Conservation (phyloP, 805 yeast genomes). For the Jamesozyma spencerorum region DNA sequence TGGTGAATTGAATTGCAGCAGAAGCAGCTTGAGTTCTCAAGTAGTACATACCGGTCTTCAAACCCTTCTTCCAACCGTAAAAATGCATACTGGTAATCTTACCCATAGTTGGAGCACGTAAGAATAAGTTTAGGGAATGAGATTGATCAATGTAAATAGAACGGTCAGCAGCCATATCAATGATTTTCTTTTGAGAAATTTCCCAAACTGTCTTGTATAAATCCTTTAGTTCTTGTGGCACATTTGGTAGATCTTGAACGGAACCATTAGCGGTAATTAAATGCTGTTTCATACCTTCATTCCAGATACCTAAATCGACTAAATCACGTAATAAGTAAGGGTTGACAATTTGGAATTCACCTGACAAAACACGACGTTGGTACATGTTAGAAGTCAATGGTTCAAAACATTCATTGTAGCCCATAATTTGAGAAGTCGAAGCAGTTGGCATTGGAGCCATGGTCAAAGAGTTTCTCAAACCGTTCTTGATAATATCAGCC, state of each 20-base stretch:
- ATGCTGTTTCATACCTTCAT: slow-evolving; percentile 60
- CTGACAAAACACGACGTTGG: slow-evolving; percentile 79
- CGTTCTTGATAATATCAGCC: slow-evolving; percentile 46
- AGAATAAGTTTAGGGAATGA: slow-evolving; percentile 80
- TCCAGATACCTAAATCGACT: slow-evolving; percentile 75
- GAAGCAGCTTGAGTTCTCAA: slow-evolving; percentile 94
- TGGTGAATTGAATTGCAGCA: slow-evolving; percentile 86
- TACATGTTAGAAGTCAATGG: slow-evolving; percentile 89
- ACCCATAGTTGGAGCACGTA: slow-evolving; percentile 85
- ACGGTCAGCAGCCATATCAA: slow-evolving; percentile 78
- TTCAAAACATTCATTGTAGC: slow-evolving; percentile 90
- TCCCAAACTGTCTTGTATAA: slow-evolving; percentile 96
- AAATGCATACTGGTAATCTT: slow-evolving; percentile 94
- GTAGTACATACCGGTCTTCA: slow-evolving; percentile 95
- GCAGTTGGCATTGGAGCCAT: slow-evolving; percentile 98
- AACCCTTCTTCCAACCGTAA: slow-evolving; percentile 94
- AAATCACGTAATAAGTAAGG: slow-evolving; percentile 74
- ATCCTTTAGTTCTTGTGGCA: slow-evolving; percentile 63
- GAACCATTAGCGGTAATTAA: slow-evolving; percentile 75
- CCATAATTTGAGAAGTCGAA: slow-evolving; percentile 89
- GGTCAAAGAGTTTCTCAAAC: slow-evolving; percentile 74
- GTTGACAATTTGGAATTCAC: slow-evolving; percentile 87
- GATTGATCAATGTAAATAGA: slow-evolving; percentile 85
- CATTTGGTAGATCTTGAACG: slow-evolving; percentile 56
- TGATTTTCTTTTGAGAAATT: slow-evolving; percentile 69